Evolutionary conservation across 306 rosid species (phyloP).

Genomic region (Hippophae rhamnoides): DNA sequence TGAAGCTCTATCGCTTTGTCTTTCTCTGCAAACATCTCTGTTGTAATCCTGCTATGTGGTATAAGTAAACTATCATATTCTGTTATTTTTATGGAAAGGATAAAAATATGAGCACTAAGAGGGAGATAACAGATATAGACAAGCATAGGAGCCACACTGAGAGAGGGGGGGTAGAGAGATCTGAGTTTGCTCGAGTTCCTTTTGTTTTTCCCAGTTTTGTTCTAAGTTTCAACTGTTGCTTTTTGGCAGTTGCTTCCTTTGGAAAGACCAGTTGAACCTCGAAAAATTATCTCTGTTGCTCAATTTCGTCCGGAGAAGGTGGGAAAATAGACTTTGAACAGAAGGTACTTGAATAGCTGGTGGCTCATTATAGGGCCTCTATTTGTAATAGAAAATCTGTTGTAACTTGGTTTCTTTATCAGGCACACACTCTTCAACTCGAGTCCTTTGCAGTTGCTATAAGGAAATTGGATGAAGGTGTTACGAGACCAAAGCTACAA

Average conservation of each 20-base stretch:
- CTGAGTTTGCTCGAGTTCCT: too few species aligned
- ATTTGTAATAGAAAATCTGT: constrained; percentile 18
- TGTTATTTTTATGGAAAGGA: too few species aligned
- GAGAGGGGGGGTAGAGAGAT: too few species aligned
- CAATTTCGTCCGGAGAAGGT: constrained; percentile 99
- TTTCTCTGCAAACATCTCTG: too few species aligned
- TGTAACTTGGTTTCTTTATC: constrained; percentile 20
- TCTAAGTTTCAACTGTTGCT: constrained; percentile 22
- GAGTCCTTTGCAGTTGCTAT: constrained; percentile 80
- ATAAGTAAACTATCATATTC: too few species aligned
- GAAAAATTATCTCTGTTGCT: constrained; percentile 74
- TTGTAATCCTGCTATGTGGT: too few species aligned
- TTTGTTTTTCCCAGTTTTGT: background rate
- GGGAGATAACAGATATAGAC: too few species aligned
- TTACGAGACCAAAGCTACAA: constrained; percentile 68
- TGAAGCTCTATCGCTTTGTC: background rate
- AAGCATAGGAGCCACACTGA: too few species aligned
- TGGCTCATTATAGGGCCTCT: constrained; percentile 35
- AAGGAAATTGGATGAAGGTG: constrained; percentile 42
- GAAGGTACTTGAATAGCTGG: constrained; percentile 29
- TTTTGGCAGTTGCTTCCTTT: constrained; percentile 70
- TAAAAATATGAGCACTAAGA: too few species aligned
- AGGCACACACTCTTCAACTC: constrained; percentile 93
- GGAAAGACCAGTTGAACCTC: constrained; percentile 49
- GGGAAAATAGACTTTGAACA: constrained; percentile 45